A percentile compares a stretch with the other conserved stretches of the same genome.
Evolutionary conservation across 148 eudicot species (phyloP).

Genomic region (Fagopyrum tataricum): DNA sequence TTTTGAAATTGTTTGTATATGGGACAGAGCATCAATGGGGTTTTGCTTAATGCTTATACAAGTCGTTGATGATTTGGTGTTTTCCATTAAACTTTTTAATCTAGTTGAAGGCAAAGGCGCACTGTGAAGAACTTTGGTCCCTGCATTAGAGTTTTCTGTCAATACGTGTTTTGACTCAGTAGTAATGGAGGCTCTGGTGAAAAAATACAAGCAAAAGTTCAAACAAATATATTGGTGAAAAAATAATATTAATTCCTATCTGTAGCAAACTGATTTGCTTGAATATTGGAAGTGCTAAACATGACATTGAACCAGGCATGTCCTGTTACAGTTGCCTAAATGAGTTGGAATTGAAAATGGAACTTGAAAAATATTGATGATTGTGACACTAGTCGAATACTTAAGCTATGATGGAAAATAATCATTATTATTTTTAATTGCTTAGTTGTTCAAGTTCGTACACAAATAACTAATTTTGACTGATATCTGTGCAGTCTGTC

Average conservation of each 20-base stretch:
- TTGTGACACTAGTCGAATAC: background rate
- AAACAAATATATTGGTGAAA: no score
- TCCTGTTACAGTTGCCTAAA: background rate
- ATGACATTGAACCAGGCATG: no score
- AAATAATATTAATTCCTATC: background rate
- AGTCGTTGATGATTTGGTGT: background rate
- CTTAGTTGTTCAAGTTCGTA: background rate
- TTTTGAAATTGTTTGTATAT: background rate
- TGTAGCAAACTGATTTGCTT: background rate
- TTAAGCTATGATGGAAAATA: background rate
- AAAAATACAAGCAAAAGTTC: no score
- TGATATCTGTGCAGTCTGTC: slow-evolving; percentile 71
- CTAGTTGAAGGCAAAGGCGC: background rate
- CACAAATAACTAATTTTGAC: slow-evolving; percentile 14
- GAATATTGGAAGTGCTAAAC: background rate
- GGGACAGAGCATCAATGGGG: background rate
- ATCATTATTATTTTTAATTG: background rate
- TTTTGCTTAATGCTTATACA: no score
- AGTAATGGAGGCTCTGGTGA: no score
- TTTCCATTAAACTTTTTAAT: background rate
- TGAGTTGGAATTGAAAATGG: background rate
- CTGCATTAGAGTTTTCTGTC: background rate
- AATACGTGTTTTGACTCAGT: no score
- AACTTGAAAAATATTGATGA: background rate
- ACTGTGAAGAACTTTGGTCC: background rate